Evolutionary conservation across 495 filamentous ascomycete genomes (phyloP).

Genomic region (Aspergillus egyptiacus): DNA sequence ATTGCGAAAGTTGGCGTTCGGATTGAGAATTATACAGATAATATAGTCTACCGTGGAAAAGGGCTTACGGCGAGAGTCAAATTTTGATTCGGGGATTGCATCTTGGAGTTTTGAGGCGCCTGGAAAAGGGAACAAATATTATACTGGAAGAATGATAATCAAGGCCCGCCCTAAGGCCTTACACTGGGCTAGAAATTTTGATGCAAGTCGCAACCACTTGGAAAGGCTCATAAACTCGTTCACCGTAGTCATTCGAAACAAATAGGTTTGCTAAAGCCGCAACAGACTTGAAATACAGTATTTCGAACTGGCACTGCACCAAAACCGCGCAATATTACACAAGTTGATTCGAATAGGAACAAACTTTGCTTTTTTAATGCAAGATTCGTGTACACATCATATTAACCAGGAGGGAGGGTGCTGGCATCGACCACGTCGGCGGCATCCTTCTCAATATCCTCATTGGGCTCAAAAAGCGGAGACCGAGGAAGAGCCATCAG

Average conservation of each 20-base stretch:
- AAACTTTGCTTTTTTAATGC: constrained; percentile 8
- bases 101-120: background rate
- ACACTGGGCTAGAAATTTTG: background rate
- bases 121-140: no score
- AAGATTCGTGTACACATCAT: constrained; percentile 10
- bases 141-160: no score
- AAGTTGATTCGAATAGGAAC: background rate
- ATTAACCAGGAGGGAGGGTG: constrained; percentile 86
- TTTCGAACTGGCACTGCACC: background rate
- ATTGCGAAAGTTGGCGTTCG: constrained; percentile 62
- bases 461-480: constrained; percentile 66
- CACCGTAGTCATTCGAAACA: background rate
- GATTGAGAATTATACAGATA: constrained; percentile 65
- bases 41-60: constrained; percentile 61
- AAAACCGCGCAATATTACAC: constrained; percentile 4
- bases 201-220: background rate
- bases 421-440: constrained; percentile 89
- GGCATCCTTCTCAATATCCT: constrained; percentile 75
- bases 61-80: constrained; percentile 70
- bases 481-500: constrained; percentile 95
- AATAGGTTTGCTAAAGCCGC: constrained; percentile 1
- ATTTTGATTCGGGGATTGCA: constrained; percentile 32
- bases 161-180: no score
- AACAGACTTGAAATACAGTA: background rate
- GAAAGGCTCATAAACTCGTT: background rate